phyloP scores from a whole-genome alignment of 148 eudicot genomes.

The Camellia lanceoleosa region DNA sequence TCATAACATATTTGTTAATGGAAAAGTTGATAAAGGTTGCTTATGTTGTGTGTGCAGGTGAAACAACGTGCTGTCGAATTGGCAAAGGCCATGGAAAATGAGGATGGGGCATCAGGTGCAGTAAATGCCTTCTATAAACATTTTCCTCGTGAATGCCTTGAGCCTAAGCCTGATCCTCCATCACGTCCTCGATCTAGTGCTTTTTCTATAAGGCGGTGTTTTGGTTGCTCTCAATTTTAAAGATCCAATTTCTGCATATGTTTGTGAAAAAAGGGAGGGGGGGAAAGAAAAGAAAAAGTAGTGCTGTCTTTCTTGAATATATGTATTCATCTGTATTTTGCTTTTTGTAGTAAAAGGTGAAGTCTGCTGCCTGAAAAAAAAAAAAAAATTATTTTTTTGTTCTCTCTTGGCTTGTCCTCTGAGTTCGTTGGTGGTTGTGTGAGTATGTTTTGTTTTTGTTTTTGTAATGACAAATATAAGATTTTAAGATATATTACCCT shows the following conservation, averaged over 20 bases:
- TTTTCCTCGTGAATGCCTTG: conserved; percentile 39
- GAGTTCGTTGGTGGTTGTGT: too few species aligned
- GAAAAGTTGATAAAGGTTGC: not conserved
- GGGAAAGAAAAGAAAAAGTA: too few species aligned
- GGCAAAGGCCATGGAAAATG: conserved; percentile 71
- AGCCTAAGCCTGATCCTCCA: conserved; percentile 8
- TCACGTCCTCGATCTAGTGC: not conserved
- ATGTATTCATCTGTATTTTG: too few species aligned
- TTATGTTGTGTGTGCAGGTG: conserved; percentile 40
- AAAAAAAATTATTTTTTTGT: too few species aligned
- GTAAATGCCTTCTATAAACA: conserved; percentile 81
- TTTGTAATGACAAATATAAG: too few species aligned
- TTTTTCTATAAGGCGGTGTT: conserved; percentile 44
- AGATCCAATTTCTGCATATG: not conserved
- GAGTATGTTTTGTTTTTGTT: too few species aligned
- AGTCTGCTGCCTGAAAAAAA: too few species aligned
- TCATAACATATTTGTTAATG: not conserved
- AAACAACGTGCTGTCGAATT: conserved; percentile 65
- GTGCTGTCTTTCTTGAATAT: too few species aligned
- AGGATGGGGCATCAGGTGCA: conserved; percentile 85
- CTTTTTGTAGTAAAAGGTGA: too few species aligned
- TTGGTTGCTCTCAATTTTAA: conserved; percentile 26
- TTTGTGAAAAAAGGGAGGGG: too few species aligned
- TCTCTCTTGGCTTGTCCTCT: too few species aligned
- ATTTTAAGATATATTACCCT: too few species aligned